A percentile compares a stretch with the other conserved stretches of the same genome.
These are phyloP conservation scores for Prunus salicina DNA, from an alignment of 306 rosid species.

Conservation along the genomic window DNA sequence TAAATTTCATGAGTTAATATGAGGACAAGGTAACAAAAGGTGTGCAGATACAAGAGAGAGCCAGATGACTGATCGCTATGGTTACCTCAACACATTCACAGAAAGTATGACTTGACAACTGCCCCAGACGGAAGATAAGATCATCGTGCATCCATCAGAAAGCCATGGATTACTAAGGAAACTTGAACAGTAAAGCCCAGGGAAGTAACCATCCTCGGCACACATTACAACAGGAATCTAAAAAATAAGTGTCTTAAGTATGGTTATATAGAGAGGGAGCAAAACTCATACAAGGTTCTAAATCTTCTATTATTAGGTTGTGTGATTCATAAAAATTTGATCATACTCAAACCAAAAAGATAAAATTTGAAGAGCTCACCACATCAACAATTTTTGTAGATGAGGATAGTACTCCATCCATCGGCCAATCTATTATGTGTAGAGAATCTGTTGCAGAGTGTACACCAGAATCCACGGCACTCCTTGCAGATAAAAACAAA, in stretches of 20 bases:
- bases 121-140: constrained; percentile 64
- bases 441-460: constrained; percentile 75
- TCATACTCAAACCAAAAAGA: background rate
- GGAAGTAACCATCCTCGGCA: constrained; percentile 67
- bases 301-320: too few relatives aligned
- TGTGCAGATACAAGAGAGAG: background rate
- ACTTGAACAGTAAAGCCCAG: constrained; percentile 63
- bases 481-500: constrained; percentile 65
- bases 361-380: constrained; percentile 38
- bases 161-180: constrained; percentile 67
- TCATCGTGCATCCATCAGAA: constrained; percentile 71
- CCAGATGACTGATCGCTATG: constrained; percentile 10
- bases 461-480: constrained; percentile 77
- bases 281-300: background rate
- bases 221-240: constrained; percentile 74
- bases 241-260: background rate
- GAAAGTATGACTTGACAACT: constrained; percentile 71
- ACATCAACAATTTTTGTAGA: constrained; percentile 51
- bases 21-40: constrained; percentile 15
- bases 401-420: constrained; percentile 35
- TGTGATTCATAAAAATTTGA: background rate
- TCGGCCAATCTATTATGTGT: constrained; percentile 79
- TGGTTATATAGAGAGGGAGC: background rate
- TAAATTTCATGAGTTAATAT: constrained; percentile 16
- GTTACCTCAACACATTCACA: constrained; percentile 67